A percentile compares a stretch with the other conserved stretches of the same genome.
Conservation (phyloP, 768 basidiomycete genomes). For the Pleurotus tuber-regium region DNA sequence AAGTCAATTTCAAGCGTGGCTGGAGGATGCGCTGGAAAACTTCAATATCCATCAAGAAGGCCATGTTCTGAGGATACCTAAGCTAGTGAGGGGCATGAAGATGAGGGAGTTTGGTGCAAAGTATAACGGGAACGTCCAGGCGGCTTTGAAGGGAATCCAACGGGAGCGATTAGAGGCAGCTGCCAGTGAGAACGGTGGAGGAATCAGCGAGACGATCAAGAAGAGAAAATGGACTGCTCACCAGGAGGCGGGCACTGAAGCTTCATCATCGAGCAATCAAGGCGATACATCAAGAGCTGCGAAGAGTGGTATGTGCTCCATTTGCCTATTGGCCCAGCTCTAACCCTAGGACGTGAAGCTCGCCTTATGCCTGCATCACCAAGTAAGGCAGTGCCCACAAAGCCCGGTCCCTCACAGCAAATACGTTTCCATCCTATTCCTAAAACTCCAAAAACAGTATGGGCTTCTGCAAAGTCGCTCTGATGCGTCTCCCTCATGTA, state of each 20-base stretch:
- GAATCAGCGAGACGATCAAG: conserved; percentile 64
- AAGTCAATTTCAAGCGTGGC: conserved; percentile 73
- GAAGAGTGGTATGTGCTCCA: conserved; percentile 62
- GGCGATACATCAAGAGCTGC: conserved; percentile 36
- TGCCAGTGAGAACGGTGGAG: conserved; percentile 46
- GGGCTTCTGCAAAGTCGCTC: conserved; percentile 12
- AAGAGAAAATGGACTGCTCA: conserved; percentile 79
- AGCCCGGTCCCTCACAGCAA: conserved; percentile 52
- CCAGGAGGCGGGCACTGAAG: conserved; percentile 49
- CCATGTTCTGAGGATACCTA: conserved; percentile 71
- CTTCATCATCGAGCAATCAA: conserved; percentile 28
- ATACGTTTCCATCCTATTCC: conserved; percentile 35
- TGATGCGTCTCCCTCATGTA: neutral
- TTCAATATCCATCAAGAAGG: conserved; percentile 76
- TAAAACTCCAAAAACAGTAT: conserved; percentile 44
- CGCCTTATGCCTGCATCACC: conserved; percentile 47
- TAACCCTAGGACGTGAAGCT: conserved; percentile 26
- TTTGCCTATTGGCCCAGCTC: conserved; percentile 12
- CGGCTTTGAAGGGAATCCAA: conserved; percentile 65
- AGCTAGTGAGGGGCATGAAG: conserved; percentile 65
- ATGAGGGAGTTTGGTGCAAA: conserved; percentile 79
- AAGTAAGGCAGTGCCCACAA: conserved; percentile 50
- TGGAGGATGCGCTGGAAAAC: conserved; percentile 68
- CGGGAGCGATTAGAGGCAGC: conserved; percentile 56
- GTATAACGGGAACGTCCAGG: conserved; percentile 74